Conservation (phyloP, 2,329 filamentous ascomycete species). For the Beauveria australis region DNA sequence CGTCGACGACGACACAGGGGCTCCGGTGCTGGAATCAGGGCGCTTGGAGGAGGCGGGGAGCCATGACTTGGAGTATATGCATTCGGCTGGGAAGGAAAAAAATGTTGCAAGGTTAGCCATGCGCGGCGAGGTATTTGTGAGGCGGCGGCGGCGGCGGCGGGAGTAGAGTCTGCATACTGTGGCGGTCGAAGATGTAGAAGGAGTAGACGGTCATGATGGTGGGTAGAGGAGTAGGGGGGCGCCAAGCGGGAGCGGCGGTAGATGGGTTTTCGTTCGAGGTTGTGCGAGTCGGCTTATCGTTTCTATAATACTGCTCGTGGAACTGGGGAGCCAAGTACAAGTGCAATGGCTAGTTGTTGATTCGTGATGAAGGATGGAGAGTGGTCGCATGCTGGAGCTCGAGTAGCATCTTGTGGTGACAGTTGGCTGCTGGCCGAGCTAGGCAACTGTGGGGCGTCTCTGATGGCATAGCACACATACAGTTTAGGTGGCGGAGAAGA, state of each 20-base stretch:
- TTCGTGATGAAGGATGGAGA: not conserved
- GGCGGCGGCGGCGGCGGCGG: not conserved
- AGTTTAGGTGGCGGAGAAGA: not conserved
- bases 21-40: constrained; percentile 16
- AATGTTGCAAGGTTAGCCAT: not conserved
- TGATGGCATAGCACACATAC: not conserved
- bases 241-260: not conserved
- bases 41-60: constrained; percentile 44
- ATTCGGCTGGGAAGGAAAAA: constrained; percentile 60
- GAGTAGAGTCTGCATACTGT: constrained; percentile 55
- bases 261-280: not conserved
- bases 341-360: not conserved
- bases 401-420: not conserved
- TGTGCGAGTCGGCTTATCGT: not conserved
- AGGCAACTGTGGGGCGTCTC: not conserved
- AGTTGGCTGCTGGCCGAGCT: not conserved
- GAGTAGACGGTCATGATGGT: constrained; percentile 82
- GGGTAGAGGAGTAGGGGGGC: not conserved
- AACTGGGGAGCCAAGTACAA: not conserved
- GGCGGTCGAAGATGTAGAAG: constrained; percentile 98
- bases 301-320: not conserved
- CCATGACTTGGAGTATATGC: constrained; percentile 92
- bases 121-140: not conserved
- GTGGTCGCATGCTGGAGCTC: not conserved
- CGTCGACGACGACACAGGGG: constrained; percentile 3